These are phyloP conservation scores for Kalmusia sp. DNA, from an alignment of 2,329 filamentous ascomycete genomes.

Conservation along the genomic window DNA sequence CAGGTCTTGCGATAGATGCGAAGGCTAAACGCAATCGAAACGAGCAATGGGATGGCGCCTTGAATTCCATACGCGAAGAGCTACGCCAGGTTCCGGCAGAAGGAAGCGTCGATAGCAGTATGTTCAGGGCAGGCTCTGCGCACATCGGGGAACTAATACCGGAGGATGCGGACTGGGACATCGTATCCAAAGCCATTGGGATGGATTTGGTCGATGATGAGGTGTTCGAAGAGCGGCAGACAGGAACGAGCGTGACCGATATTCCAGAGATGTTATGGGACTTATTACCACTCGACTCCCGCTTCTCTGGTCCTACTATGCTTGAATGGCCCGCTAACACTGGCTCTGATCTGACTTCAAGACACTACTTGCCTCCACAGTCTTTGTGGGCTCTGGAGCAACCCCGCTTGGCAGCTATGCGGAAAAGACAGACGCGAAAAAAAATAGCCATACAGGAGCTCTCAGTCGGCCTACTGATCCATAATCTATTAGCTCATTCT, in stretches of 20 bases:
- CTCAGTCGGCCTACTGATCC: slow-evolving; percentile 49
- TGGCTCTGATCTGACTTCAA: slow-evolving; percentile 29
- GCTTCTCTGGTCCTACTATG: slow-evolving; percentile 28
- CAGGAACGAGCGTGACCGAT: slow-evolving; percentile 18
- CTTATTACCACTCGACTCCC: slow-evolving; percentile 37
- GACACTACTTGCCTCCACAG: slow-evolving; percentile 50
- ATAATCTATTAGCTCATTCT: slow-evolving; percentile 39
- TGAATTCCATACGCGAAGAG: slow-evolving; percentile 60
- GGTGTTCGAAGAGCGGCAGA: slow-evolving; percentile 21
- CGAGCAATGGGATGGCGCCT: slow-evolving; percentile 66
- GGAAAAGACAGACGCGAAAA: slow-evolving; percentile 47
- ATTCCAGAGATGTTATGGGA: slow-evolving; percentile 30
- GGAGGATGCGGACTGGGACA: slow-evolving; percentile 30
- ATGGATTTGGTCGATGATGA: slow-evolving; percentile 35
- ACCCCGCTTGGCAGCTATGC: slow-evolving; percentile 37
- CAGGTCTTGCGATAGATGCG: slow-evolving; percentile 69
- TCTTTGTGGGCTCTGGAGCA: slow-evolving; percentile 52
- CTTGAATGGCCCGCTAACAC: slow-evolving; percentile 52
- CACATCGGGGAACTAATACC: slow-evolving; percentile 21
- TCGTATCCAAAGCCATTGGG: slow-evolving; percentile 23
- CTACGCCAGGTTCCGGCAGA: neutral
- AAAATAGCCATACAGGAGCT: slow-evolving; percentile 53
- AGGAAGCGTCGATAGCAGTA: neutral
- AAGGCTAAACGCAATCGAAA: slow-evolving; percentile 64
- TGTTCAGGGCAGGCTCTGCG: slow-evolving; percentile 7